These are phyloP conservation scores for Populus hybrid DNA, from an alignment of 441 rosid genomes.

Conservation along the genomic window DNA sequence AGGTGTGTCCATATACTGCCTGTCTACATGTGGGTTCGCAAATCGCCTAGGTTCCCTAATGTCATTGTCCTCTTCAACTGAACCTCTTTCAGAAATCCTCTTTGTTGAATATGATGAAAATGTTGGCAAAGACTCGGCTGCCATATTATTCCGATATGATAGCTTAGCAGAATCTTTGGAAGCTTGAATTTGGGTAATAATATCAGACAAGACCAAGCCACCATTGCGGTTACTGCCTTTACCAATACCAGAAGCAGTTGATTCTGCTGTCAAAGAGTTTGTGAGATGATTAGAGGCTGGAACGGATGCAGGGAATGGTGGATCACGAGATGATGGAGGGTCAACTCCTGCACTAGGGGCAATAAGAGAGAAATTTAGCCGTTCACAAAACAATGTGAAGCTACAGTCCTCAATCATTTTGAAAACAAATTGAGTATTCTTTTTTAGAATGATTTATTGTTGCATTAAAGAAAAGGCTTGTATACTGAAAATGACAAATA, in stretches of 20 bases:
- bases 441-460: conserved; percentile 1
- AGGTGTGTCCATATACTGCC: conserved; percentile 61
- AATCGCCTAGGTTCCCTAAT: conserved; percentile 62
- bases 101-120: conserved; percentile 67
- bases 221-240: conserved; percentile 78
- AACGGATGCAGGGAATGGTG: conserved; percentile 78
- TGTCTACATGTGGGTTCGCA: conserved; percentile 53
- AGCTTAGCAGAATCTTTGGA: conserved; percentile 87
- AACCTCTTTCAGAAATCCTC: conserved; percentile 67
- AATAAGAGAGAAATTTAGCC: conserved; percentile 59
- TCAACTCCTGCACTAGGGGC: conserved; percentile 99
- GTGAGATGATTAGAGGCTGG: conserved; percentile 66
- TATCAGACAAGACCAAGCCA: conserved; percentile 86
- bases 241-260: conserved; percentile 43
- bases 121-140: conserved; percentile 58
- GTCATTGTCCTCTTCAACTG: conserved; percentile 63
- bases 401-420: conserved; percentile 14
- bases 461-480: conserved; percentile 22
- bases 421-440: not conserved
- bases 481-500: conserved; percentile 3
- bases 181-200: conserved; percentile 90
- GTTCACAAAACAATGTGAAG: conserved; percentile 35
- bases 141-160: conserved; percentile 52
- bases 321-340: conserved; percentile 99
- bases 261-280: conserved; percentile 51